A percentile compares a stretch with the other conserved stretches of the same genome.
Evolutionary conservation across 1,284 basidiomycete species (phyloP).

Genomic region (Apiotrichum gamsii): DNA sequence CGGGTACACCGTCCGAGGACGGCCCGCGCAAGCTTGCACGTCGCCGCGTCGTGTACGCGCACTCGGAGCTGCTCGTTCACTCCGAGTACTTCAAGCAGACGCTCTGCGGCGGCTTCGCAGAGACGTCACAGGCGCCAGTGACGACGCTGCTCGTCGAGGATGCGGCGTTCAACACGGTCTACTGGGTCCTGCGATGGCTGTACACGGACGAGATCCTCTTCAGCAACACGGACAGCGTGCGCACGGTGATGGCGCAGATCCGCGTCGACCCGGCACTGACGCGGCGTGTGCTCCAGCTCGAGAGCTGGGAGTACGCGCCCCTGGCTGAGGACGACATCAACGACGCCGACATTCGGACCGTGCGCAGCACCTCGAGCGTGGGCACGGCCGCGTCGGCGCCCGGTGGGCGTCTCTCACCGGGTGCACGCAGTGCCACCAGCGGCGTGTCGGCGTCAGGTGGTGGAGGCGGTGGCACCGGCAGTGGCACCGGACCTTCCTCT

Average conservation of each 20-base stretch:
- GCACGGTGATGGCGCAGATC: constrained; percentile 22
- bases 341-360: constrained; percentile 12
- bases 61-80: constrained; percentile 65
- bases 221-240: constrained; percentile 51
- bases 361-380: constrained; percentile 22
- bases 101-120: constrained; percentile 64
- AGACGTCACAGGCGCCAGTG: constrained; percentile 46
- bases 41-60: constrained; percentile 62
- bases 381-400: constrained; percentile 14
- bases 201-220: constrained; percentile 59
- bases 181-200: constrained; percentile 63
- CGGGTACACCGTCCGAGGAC: background rate
- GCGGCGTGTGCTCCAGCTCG: constrained; percentile 7
- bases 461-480: too few species aligned
- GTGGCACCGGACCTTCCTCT: too few species aligned
- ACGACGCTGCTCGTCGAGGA: constrained; percentile 66
- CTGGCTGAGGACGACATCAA: constrained; percentile 7
- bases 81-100: constrained; percentile 76
- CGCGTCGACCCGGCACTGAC: constrained; percentile 18
- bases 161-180: constrained; percentile 72
- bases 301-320: constrained; percentile 13
- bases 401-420: constrained; percentile 5
- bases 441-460: background rate
- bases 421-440: background rate
- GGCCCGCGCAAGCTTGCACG: constrained; percentile 11